Percentiles rank a stretch among this genome's conserved stretches.
Evolutionary conservation across 768 basidiomycete genomes (phyloP).

Genomic region (Calocera viscosa): DNA sequence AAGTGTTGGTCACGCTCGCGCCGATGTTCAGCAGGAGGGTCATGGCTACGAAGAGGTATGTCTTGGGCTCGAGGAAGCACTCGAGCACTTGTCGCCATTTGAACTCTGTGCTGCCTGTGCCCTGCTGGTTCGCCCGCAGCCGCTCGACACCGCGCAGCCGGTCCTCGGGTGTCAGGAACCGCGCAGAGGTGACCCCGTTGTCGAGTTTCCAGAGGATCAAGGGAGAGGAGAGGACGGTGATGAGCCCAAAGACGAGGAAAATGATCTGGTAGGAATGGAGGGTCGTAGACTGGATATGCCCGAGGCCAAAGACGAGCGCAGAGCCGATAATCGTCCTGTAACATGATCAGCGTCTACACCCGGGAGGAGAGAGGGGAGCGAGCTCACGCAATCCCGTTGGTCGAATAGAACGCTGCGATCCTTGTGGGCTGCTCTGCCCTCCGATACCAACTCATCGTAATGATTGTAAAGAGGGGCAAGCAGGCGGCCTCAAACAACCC

Average conservation of each 20-base stretch:
- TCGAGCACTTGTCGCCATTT: slow-evolving; percentile 17
- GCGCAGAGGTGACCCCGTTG: slow-evolving; percentile 17
- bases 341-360: neutral
- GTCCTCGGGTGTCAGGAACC: slow-evolving; percentile 21
- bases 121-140: slow-evolving; percentile 18
- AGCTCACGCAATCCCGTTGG: slow-evolving; percentile 11
- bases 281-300: neutral
- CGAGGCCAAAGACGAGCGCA: slow-evolving; percentile 8
- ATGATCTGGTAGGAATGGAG: slow-evolving; percentile 19
- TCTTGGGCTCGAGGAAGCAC: slow-evolving; percentile 16
- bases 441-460: slow-evolving; percentile 23
- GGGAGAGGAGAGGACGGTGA: slow-evolving; percentile 15
- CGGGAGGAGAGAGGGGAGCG: neutral
- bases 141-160: slow-evolving; percentile 20
- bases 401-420: slow-evolving; percentile 17
- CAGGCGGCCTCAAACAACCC: slow-evolving; percentile 27
- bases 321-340: slow-evolving; percentile 5
- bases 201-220: slow-evolving; percentile 16
- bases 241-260: slow-evolving; percentile 17
- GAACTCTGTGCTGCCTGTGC: slow-evolving; percentile 9
- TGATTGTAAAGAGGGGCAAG: slow-evolving; percentile 29
- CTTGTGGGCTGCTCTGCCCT: slow-evolving; percentile 21
- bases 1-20: slow-evolving; percentile 16
- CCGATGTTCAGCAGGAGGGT: slow-evolving; percentile 17
- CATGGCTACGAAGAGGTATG: slow-evolving; percentile 17